These are phyloP conservation scores for Clonostachys byssicola DNA, from an alignment of 2,329 filamentous ascomycete genomes.

Conservation along the genomic window DNA sequence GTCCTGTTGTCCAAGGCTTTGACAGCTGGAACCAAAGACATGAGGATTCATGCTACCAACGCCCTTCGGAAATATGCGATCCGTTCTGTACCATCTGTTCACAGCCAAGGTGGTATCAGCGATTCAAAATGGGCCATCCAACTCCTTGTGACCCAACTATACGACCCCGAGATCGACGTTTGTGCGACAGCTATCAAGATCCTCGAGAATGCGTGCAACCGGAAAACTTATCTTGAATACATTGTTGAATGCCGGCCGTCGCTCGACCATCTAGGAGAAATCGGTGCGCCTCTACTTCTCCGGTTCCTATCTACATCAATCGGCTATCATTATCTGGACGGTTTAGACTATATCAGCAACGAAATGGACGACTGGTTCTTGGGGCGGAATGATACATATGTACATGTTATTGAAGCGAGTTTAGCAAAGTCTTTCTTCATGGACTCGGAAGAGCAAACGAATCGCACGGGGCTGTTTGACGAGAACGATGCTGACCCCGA, in stretches of 20 bases:
- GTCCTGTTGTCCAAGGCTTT: constrained; percentile 92
- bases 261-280: constrained; percentile 92
- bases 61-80: constrained; percentile 83
- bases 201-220: constrained; percentile 93
- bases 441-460: constrained; percentile 52
- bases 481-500: constrained; percentile 53
- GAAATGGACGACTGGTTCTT: constrained; percentile 99
- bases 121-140: constrained; percentile 96
- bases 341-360: constrained; percentile 96
- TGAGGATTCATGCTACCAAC: constrained; percentile 86
- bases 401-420: constrained; percentile 91
- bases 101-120: constrained; percentile 34
- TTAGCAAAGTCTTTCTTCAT: constrained; percentile 80
- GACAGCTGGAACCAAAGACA: constrained; percentile 86
- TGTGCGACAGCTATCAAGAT: constrained; percentile 97
- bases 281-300: constrained; percentile 86
- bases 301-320: constrained; percentile 94
- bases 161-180: constrained; percentile 95
- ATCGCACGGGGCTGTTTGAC: constrained; percentile 54
- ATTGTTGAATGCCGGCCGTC: constrained; percentile 95
- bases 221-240: constrained; percentile 85
- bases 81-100: constrained; percentile 29
- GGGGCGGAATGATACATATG: constrained; percentile 94
- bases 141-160: constrained; percentile 94
- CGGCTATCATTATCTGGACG: constrained; percentile 95